phyloP scores from a whole-genome alignment of 139 green algal genomes.

The Ettlia oleoabundans region DNA sequence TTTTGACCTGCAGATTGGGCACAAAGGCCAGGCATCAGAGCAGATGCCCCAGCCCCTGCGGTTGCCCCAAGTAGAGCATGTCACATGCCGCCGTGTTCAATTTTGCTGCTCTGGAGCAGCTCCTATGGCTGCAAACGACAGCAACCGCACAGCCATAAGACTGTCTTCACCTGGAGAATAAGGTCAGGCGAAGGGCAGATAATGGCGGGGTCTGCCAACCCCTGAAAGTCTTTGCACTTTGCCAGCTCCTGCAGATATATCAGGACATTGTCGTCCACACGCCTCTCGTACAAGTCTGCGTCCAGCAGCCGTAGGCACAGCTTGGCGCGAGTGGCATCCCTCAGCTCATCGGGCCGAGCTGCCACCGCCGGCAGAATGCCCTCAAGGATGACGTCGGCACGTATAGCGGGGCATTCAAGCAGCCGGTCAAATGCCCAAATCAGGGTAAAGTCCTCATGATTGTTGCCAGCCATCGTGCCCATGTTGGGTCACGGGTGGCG shows the following conservation, averaged over 20 bases:
- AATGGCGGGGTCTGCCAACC: neutral
- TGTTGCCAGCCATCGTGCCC: neutral
- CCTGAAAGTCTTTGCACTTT: neutral
- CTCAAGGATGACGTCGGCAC: neutral
- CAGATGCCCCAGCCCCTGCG: no score
- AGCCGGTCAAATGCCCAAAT: slow-evolving; percentile 5
- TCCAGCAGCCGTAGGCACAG: slow-evolving; percentile 12
- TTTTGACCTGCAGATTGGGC: neutral
- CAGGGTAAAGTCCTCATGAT: neutral
- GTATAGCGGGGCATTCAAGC: neutral
- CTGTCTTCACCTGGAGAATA: neutral
- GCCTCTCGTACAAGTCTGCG: neutral
- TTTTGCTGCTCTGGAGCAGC: no score
- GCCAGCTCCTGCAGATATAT: neutral
- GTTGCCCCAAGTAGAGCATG: no score
- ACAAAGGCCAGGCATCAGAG: no score
- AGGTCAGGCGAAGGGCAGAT: neutral
- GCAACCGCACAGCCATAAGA: no score
- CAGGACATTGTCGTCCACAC: slow-evolving; percentile 2
- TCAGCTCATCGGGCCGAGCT: neutral
- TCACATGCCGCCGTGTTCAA: no score
- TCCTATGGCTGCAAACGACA: no score
- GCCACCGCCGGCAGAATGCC: neutral
- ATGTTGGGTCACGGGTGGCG: neutral
- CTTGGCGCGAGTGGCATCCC: neutral